phyloP scores from a whole-genome alignment of 2,329 filamentous ascomycete genomes.

The Verticillium tricorpus region DNA sequence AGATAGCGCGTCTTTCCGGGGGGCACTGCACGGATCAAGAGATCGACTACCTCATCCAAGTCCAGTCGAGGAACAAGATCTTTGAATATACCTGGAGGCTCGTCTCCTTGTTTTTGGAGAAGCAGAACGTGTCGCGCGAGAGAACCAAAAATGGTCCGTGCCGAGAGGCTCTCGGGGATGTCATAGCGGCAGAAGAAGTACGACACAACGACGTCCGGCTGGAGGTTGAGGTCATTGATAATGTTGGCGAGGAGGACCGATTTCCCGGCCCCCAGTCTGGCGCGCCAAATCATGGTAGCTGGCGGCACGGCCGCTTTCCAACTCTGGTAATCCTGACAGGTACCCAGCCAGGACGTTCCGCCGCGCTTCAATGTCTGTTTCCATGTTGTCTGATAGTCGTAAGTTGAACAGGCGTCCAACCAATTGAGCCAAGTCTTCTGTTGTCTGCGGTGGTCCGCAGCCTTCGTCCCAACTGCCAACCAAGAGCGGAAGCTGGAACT shows the following conservation, averaged over 20 bases:
- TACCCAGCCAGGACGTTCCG: slow-evolving; percentile 21
- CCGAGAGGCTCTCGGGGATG: slow-evolving; percentile 20
- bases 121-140: slow-evolving; percentile 30
- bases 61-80: no score
- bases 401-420: slow-evolving; percentile 34
- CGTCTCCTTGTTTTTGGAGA: no score
- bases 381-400: slow-evolving; percentile 33
- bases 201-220: slow-evolving; percentile 11
- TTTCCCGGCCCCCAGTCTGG: slow-evolving; percentile 39
- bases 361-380: slow-evolving; percentile 36
- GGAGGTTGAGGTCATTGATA: slow-evolving; percentile 29
- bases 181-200: slow-evolving; percentile 31
- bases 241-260: slow-evolving; percentile 40
- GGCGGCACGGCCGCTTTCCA: slow-evolving; percentile 11
- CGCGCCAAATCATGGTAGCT: slow-evolving; percentile 18
- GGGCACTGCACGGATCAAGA: no score
- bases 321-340: slow-evolving; percentile 5
- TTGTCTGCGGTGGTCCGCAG: no score
- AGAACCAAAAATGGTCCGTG: slow-evolving; percentile 24
- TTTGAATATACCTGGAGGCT: no score
- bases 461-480: no score
- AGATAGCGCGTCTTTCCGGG: no score
- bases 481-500: neutral
- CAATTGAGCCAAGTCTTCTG: slow-evolving; percentile 14
- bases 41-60: no score